Evolutionary conservation across 352 stramenopile genomes (phyloP).

Genomic region (Phytophthora colocasiae): DNA sequence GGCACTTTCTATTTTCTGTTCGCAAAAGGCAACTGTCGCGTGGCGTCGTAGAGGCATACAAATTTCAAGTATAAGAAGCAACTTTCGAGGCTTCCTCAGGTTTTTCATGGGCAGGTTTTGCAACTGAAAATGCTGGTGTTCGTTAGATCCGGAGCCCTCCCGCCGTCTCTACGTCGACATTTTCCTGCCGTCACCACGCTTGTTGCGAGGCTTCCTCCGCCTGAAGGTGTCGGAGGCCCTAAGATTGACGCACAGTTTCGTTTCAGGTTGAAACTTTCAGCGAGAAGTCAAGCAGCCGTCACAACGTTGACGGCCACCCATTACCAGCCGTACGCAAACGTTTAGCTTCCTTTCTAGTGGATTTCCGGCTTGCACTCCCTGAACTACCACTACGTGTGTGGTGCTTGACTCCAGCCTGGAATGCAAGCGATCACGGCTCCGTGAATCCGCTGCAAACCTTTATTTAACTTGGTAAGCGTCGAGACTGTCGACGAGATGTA

Average conservation of each 20-base stretch:
- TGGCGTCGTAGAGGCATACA: conserved; percentile 19
- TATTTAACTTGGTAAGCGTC: too few species aligned
- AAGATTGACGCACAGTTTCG: not conserved
- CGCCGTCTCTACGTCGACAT: conserved; percentile 1
- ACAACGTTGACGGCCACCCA: conserved; percentile 8
- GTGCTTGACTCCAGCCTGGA: too few species aligned
- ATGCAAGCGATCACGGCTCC: too few species aligned
- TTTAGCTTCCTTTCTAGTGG: too few species aligned
- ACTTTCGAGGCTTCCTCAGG: not conserved
- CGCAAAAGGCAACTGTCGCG: conserved; percentile 28
- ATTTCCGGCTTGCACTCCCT: too few species aligned
- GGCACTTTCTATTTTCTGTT: conserved; percentile 30
- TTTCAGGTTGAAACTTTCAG: conserved; percentile 5
- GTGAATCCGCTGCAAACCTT: too few species aligned
- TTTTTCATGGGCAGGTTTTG: not conserved
- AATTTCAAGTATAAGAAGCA: conserved; percentile 10
- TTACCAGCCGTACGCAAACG: not conserved
- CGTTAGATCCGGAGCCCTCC: not conserved
- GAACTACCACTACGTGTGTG: too few species aligned
- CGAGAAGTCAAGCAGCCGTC: not conserved
- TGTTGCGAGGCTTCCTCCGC: conserved; percentile 1
- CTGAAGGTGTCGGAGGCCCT: not conserved
- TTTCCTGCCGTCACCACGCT: conserved; percentile 17
- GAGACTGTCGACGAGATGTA: too few species aligned
- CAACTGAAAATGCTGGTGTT: not conserved